Evolutionary conservation across 2,329 filamentous ascomycete species (phyloP), one percentile per base, ranked within the genome.

Genomic region (Phialemonium atrogriseum): DNA sequence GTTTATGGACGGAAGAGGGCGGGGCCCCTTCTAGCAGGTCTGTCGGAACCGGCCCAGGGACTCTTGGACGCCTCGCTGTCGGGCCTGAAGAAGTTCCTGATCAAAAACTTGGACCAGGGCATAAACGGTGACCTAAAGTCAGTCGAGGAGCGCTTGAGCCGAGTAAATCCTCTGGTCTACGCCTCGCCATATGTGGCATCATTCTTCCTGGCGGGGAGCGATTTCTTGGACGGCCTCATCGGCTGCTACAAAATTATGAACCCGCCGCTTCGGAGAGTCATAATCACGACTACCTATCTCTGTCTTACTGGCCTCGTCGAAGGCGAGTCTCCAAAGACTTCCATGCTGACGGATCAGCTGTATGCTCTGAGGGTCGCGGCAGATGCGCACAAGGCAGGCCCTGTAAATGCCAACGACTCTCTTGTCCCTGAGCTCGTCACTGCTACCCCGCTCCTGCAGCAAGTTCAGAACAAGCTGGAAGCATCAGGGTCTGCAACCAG

Each of bases 391-490:
- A 73, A 68, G 48, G 50, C 56, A 8, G 71, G 72, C 0, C 68
- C 69, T 0, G 55, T 68, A 25, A 73, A 68, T 41, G 62, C 49
- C n/a, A 75, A 75, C 40, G 74, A 79, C 42, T 85, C 83, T 0
- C 64, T 95, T n/a, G 74, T 94, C 0, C 75, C 82, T 3, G 84
- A 89, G 51, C 60, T 95, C 1, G 77, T 94, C 13, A 88, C 84
- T 26, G 77, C 73, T 14, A 94, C 88, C 1, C 83, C 87, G 2
- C 52, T 95, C 2, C 55, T 94, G 2, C 69, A 70, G 32, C 73
- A 77, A 35, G 55, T 87, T 2, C 58, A 70, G 35, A 63, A 71
- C 10, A 67, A 66, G 14, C 60, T 76, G 4, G 68, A 71, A 14
- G 52, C 53, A 3, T 59, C 62, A 2, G 64, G 59, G 1, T 62